Base-by-base conservation (phyloP, 768 basidiomycete species). In the Postia placenta region DNA sequence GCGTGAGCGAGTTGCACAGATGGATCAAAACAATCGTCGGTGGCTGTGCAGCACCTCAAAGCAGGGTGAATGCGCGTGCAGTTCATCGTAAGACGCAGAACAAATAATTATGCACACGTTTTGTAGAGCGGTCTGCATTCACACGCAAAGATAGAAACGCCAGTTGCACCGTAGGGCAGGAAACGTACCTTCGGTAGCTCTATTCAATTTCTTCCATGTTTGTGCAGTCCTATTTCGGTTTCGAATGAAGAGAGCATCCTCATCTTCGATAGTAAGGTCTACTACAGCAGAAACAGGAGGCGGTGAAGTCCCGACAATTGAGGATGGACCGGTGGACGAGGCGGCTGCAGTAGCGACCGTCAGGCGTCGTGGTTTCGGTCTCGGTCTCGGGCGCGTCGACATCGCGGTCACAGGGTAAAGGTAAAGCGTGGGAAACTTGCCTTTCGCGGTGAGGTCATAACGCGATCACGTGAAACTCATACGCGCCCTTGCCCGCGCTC, bases 171-270 rank as follows among this genome's bases (percentile, higher is more conserved):
- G n/a, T n/a, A 33, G 7, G 30, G 30, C 9, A 33, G 30, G 40
- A 36, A 23, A 51, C 71, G 45, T 53, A 87, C 87, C 74, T 63
- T 79, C 79, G 39, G 72, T 73, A 12, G 74, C 64, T 59, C 77
- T 68, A 22, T 81, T 75, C 36, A 90, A 62, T 49, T 73, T 74
- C 59, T 71, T 77, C 83, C 87, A 87, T 2, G 74, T 68, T 45
- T 74, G 67, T 3, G 69, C 60, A 4, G 78, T 77, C 44, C 85
- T 71, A 50, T 75, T 74, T 38, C 67, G 70, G 61, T 88, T 91
- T 43, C 76, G 76, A 58, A 88, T 76, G 56, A 89, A 90, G 63
- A 79, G 69, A 14, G 76, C 79, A 62, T 90, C 86, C 43, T 78
- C 79, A 49, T 87, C 83, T 11, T 75, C 62, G 19, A 69, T 64